These are phyloP conservation scores for Penicillium sp. DNA, from an alignment of 2,329 filamentous ascomycete genomes.

Conservation along the genomic window DNA sequence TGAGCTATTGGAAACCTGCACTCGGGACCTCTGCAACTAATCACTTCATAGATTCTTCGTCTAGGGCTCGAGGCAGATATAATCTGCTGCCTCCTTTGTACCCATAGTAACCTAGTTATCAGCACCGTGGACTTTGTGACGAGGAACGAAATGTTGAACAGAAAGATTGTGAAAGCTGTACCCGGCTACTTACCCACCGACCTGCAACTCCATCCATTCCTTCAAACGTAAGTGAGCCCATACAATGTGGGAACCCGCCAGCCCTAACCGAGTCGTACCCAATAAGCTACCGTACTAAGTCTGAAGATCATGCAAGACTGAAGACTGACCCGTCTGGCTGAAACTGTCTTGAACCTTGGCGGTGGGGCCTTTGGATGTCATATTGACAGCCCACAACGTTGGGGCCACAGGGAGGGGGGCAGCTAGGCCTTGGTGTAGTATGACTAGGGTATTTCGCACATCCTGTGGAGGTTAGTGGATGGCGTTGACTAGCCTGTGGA, in stretches of 20 bases:
- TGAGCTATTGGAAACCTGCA: too few species aligned
- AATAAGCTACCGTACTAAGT: constrained; percentile 29
- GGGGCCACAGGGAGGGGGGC: constrained; percentile 45
- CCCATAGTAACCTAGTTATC: too few species aligned
- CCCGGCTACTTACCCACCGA: constrained; percentile 27
- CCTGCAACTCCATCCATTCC: constrained; percentile 42
- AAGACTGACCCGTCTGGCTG: constrained; percentile 38
- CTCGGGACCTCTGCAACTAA: too few species aligned
- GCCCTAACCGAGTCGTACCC: constrained; percentile 42
- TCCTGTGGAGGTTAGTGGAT: neutral
- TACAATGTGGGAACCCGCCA: constrained; percentile 56
- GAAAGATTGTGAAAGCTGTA: neutral
- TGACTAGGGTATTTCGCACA: constrained; percentile 51
- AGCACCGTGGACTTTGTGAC: too few species aligned
- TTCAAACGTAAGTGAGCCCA: constrained; percentile 50
- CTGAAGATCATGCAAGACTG: constrained; percentile 20
- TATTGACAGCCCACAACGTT: constrained; percentile 53
- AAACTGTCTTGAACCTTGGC: constrained; percentile 58
- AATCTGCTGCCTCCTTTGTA: too few species aligned
- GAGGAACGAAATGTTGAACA: too few species aligned
- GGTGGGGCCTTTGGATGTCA: constrained; percentile 61
- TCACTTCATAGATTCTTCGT: too few species aligned
- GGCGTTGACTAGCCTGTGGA: constrained; percentile 32
- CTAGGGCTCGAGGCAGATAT: too few species aligned
- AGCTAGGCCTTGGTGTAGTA: constrained; percentile 52